phyloP scores from a whole-genome alignment of 2,329 filamentous ascomycete species.

The Teratosphaeria gauchensis region DNA sequence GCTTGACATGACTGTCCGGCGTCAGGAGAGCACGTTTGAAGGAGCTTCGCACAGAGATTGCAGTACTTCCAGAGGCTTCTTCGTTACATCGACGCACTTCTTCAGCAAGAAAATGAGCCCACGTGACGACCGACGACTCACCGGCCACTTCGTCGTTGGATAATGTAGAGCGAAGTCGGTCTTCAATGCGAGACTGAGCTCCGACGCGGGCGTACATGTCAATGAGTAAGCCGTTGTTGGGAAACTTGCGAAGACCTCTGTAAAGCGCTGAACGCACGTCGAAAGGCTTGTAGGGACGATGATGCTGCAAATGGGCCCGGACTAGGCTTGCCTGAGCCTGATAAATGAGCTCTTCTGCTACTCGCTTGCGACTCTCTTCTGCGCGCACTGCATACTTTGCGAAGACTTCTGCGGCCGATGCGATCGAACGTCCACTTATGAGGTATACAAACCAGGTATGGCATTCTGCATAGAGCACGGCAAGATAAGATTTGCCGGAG shows the following conservation, averaged over 20 bases:
- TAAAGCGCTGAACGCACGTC: constrained; percentile 54
- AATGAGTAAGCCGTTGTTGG: constrained; percentile 67
- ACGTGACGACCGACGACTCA: constrained; percentile 35
- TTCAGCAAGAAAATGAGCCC: constrained; percentile 46
- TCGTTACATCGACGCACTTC: constrained; percentile 40
- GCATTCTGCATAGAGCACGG: constrained; percentile 50
- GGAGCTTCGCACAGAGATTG: constrained; percentile 33
- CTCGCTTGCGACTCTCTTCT: constrained; percentile 25
- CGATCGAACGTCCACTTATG: constrained; percentile 28
- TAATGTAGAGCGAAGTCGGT: constrained; percentile 63
- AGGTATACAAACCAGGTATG: constrained; percentile 61
- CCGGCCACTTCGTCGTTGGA: constrained; percentile 14
- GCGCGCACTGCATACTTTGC: constrained; percentile 15
- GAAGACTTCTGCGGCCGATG: constrained; percentile 27
- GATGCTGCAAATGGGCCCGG: constrained; percentile 52
- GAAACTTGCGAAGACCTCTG: constrained; percentile 55
- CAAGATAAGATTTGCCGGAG: constrained; percentile 37
- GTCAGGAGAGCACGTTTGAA: constrained; percentile 32
- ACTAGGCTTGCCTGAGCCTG: constrained; percentile 61
- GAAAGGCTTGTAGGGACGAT: constrained; percentile 57
- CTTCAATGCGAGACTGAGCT: constrained; percentile 65
- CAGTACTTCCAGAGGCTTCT: constrained; percentile 12
- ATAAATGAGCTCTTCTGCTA: constrained; percentile 49
- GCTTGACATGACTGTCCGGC: constrained; percentile 26
- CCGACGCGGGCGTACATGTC: constrained; percentile 65